Base-by-base conservation (phyloP, 2,329 filamentous ascomycete genomes). In the Exophiala xenobiotica region DNA sequence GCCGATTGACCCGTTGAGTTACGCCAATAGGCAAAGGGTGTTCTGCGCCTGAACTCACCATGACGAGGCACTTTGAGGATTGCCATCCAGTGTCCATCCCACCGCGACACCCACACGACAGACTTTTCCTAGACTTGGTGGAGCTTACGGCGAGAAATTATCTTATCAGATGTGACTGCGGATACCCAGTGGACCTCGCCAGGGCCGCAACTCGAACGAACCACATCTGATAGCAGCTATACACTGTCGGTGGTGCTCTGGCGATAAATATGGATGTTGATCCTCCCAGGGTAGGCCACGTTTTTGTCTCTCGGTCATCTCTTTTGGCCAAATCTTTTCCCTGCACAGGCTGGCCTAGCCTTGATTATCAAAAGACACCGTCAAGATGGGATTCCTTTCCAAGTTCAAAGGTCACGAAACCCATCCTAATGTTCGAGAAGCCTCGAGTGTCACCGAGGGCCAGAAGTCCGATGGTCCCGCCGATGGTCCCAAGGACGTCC, bases 91-190 rank as follows among this genome's bases (percentile, higher is more conserved):
- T 11, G 29, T 11, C 29, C 29, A 33, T 14, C 11, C 29, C 29
- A 33, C 16, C 29, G 12, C 29, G n/a, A 33, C 16, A 33, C 29
- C 16, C 16, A 11, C 29, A 33, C 29, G 29, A 12, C 37, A 19
- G 14, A 24, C 8, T 22, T 22, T 40, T 14, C n/a, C 23, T 23
- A 22, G 7, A n/a, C 8, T 7, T 40, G 20, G 38, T 40, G 38
- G 38, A 23, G 38, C 22, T 40, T 5, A 14, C 19, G 12, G 19
- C 22, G 38, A 40, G 38, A 12, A 23, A 40, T 40, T 40, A 40
- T 40, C 38, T 40, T 40, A 40, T 40, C 38, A 40, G 38, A 40
- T 40, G 22, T 23, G n/a, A 35, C 31, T 35, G 31, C 31, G 31
- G 31, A 35, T 40, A 22, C 19, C 19, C 4, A 9, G 5, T 22